phyloP scores from a whole-genome alignment of 2,329 filamentous ascomycete species.

The Ceratocystis cubensis region DNA sequence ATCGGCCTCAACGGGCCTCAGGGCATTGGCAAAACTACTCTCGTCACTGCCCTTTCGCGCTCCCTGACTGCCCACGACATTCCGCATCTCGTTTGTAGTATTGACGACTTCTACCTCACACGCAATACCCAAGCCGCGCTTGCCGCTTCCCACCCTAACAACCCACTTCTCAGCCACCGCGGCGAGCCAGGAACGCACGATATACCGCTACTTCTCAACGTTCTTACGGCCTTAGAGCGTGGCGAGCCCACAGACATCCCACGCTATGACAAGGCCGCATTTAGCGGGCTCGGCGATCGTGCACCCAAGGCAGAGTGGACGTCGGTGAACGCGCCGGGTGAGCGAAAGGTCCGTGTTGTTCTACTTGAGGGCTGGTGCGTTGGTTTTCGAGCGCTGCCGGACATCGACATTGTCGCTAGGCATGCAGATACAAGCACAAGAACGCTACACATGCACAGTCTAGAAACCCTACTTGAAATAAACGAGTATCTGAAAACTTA shows the following conservation, averaged over 20 bases:
- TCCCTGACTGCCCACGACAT: slow-evolving; percentile 45
- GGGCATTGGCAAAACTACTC: slow-evolving; percentile 82
- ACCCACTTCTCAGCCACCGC: slow-evolving; percentile 65
- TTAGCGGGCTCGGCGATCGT: slow-evolving; percentile 64
- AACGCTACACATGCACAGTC: slow-evolving; percentile 36
- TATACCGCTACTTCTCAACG: slow-evolving; percentile 37
- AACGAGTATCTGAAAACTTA: slow-evolving; percentile 39
- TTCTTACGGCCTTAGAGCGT: slow-evolving; percentile 45
- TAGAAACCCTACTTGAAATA: slow-evolving; percentile 39
- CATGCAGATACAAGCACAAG: slow-evolving; percentile 37
- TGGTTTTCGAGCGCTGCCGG: slow-evolving; percentile 56
- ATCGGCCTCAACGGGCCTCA: slow-evolving; percentile 85
- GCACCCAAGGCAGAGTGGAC: slow-evolving; percentile 50
- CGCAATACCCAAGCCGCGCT: slow-evolving; percentile 56
- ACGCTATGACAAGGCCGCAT: slow-evolving; percentile 72
- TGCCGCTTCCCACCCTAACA: slow-evolving; percentile 51
- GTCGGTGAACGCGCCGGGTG: slow-evolving; percentile 39
- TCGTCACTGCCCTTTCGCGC: slow-evolving; percentile 55
- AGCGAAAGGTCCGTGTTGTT: slow-evolving; percentile 47
- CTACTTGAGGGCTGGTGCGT: slow-evolving; percentile 89
- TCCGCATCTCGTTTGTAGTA: slow-evolving; percentile 56
- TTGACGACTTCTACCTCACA: slow-evolving; percentile 81
- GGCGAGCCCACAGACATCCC: slow-evolving; percentile 48
- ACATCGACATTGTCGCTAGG: slow-evolving; percentile 39
- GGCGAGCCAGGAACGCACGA: slow-evolving; percentile 82